Base-by-base conservation (phyloP, 352 stramenopile genomes). In the Globisporangium cylindrosporum region DNA sequence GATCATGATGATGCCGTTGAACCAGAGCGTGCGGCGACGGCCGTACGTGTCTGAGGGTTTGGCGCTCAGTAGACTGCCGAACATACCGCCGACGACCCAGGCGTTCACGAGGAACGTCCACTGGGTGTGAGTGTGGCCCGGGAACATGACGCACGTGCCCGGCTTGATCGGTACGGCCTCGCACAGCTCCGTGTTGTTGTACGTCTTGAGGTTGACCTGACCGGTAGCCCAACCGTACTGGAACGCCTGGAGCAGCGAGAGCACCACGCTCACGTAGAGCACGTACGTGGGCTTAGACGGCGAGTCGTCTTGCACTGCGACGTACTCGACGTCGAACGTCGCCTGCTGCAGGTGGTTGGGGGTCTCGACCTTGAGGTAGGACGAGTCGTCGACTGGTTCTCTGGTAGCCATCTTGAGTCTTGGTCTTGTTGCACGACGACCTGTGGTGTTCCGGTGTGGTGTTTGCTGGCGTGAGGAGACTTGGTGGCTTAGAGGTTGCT, bases 141-240 rank as follows among this genome's bases (percentile, higher is more conserved):
- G 73, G 65, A 74, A 78, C 62, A 79, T 77, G 27, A 72, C 54
- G 64, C 80, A 88, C 15, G 70, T 84, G 36, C 68, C 70, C 3
- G 65, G 27, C 2, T 24, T 58, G 22, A 86, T 71, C 1, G 76
- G 78, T 3, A 68, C 59, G 0, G 70, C 74, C 48, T 76, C 73
- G 66, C 84, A 92, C 36, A 75, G 73, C 15, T 78, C 69, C 25
- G 76, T 73, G 70, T 86, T 68, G 63, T 86, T 76, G 70, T 86
- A 90, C 10, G 72, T 66, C n/a, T 74, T 84, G 32, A 87, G 72
- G 73, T 92, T 92, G 71, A 89, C 67, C 54, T 90, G 84, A 4
- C 78, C 82, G 34, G 81, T 72, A 36, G 75, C 74, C 81, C 82
- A 73, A 67, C 82, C 76, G 67, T 81, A 79, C 73, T 91, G 81